phyloP scores from a whole-genome alignment of 345 rosid genomes.

The Pugionium dolabratum region DNA sequence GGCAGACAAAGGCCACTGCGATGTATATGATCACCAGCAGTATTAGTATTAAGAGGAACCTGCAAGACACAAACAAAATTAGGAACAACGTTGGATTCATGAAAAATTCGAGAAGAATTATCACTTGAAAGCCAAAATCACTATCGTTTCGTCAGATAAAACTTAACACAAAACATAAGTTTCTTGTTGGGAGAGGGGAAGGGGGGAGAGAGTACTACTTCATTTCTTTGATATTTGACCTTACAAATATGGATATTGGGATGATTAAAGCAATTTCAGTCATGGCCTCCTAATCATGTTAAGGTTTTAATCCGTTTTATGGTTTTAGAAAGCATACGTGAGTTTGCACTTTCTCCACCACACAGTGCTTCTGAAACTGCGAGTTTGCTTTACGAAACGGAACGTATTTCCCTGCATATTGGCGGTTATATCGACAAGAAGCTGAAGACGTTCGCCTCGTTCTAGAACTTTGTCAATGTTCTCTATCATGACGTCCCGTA shows the following conservation, averaged over 20 bases:
- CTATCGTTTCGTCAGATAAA: background rate
- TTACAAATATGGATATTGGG: background rate
- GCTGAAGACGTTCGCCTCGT: constrained; percentile 89
- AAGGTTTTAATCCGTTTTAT: background rate
- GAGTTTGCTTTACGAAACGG: constrained; percentile 94
- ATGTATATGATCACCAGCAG: constrained; percentile 70
- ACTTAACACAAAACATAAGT: background rate
- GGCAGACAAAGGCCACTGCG: constrained; percentile 74
- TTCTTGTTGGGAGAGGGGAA: background rate
- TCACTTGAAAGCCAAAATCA: background rate
- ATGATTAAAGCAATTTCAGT: constrained; percentile 1
- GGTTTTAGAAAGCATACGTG: constrained; percentile 47
- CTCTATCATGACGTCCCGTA: constrained; percentile 89
- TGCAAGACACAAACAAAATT: constrained; percentile 43
- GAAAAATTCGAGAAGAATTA: too few species aligned
- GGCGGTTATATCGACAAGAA: constrained; percentile 90
- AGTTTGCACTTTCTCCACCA: constrained; percentile 98
- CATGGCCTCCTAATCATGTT: background rate
- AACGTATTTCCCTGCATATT: constrained; percentile 92
- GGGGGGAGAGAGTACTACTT: background rate
- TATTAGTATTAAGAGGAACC: constrained; percentile 63
- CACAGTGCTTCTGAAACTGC: constrained; percentile 72
- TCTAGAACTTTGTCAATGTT: constrained; percentile 92
- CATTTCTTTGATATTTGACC: constrained; percentile 1
- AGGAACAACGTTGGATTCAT: background rate